These are phyloP conservation scores for Candida glaebosa DNA, from an alignment of 805 yeast species.

Conservation along the genomic window DNA sequence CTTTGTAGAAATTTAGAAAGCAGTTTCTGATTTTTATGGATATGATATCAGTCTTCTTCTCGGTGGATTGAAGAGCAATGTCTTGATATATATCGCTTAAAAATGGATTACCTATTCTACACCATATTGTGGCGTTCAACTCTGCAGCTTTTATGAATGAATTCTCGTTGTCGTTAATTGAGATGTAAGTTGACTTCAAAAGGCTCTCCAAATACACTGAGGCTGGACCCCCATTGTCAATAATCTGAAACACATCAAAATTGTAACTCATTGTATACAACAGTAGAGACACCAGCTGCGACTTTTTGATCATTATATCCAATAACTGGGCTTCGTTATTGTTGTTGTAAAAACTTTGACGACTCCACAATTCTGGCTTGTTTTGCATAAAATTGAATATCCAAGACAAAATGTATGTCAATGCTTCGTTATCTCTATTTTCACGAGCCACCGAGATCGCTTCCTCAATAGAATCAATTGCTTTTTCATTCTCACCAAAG, in stretches of 20 bases:
- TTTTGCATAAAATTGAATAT: slow-evolving; percentile 64
- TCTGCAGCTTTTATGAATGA: slow-evolving; percentile 47
- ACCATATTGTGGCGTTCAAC: slow-evolving; percentile 47
- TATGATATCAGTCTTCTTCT: slow-evolving; percentile 38
- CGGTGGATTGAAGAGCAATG: slow-evolving; percentile 41
- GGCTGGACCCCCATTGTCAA: slow-evolving; percentile 54
- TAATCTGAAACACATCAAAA: slow-evolving; percentile 55
- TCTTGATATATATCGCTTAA: slow-evolving; percentile 47
- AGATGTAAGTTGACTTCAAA: slow-evolving; percentile 52
- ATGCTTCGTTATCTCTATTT: slow-evolving; percentile 67
- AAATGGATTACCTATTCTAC: slow-evolving; percentile 45
- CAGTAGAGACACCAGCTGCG: slow-evolving; percentile 46
- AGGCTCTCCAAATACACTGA: slow-evolving; percentile 50
- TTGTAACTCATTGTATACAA: slow-evolving; percentile 62
- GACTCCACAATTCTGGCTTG: slow-evolving; percentile 54
- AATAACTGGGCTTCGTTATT: slow-evolving; percentile 62
- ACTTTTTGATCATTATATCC: slow-evolving; percentile 54
- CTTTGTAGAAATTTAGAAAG: slow-evolving; percentile 30
- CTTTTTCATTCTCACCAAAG: slow-evolving; percentile 64
- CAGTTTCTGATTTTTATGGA: slow-evolving; percentile 39
- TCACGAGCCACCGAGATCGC: slow-evolving; percentile 87
- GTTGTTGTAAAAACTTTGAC: slow-evolving; percentile 43
- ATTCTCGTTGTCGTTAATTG: slow-evolving; percentile 45
- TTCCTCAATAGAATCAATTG: slow-evolving; percentile 77
- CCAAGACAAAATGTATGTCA: slow-evolving; percentile 73